A percentile compares a stretch with the other conserved stretches of the same genome.
Conservation (phyloP, 208 protist species). For the Borovskyia barvae region DNA sequence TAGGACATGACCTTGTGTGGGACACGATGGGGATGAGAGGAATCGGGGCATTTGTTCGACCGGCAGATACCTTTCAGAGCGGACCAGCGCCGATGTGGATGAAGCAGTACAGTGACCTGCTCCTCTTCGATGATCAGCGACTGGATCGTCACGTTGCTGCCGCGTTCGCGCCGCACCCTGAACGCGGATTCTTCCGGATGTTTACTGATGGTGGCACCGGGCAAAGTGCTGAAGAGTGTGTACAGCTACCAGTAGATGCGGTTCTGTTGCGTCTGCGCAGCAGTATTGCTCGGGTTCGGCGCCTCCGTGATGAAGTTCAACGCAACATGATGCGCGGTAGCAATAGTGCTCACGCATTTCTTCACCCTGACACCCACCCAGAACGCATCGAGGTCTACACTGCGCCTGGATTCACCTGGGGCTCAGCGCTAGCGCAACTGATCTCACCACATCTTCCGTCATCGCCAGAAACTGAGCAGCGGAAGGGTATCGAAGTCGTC, state of each 20-base stretch:
- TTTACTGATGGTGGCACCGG: too few relatives aligned
- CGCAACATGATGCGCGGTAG: too few relatives aligned
- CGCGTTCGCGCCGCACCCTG: too few relatives aligned
- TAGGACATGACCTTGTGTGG: background rate
- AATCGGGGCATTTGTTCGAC: conserved; percentile 2
- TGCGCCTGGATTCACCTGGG: conserved; percentile 6
- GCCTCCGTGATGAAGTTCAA: conserved; percentile 2
- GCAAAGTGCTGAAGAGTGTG: background rate
- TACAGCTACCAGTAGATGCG: conserved; percentile 20
- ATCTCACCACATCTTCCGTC: background rate
- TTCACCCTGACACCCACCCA: conserved; percentile 1
- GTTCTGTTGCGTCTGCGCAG: conserved; percentile 26
- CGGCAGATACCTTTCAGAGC: conserved; percentile 17
- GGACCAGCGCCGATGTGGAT: conserved; percentile 47
- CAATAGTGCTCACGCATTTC: background rate
- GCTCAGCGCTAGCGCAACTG: too few relatives aligned
- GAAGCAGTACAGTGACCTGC: conserved; percentile 34
- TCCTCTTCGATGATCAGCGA: conserved; percentile 23
- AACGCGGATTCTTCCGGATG: too few relatives aligned
- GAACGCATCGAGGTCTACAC: conserved; percentile 17
- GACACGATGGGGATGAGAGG: background rate
- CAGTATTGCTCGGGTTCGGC: conserved; percentile 19
- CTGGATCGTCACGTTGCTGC: conserved; percentile 6
- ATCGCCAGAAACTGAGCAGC: too few relatives aligned
- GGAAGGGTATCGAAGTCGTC: too few relatives aligned